phyloP scores from a whole-genome alignment of 345 rosid genomes.

The Cardamine chenopodiifolia region DNA sequence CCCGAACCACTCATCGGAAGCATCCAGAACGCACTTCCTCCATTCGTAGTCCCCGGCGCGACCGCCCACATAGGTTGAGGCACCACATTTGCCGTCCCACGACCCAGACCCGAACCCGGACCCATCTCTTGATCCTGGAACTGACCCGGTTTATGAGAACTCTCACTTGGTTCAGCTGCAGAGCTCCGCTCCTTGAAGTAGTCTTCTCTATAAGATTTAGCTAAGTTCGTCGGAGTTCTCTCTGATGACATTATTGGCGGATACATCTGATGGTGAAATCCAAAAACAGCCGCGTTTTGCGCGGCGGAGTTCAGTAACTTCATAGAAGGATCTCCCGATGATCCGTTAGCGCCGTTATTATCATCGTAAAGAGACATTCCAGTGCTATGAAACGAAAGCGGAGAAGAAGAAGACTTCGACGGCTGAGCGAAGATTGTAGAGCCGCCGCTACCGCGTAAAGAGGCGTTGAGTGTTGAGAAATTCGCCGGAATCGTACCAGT shows the following conservation, averaged over 20 bases:
- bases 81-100: slow-evolving; percentile 43
- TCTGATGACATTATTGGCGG: slow-evolving; percentile 51
- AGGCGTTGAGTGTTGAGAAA: slow-evolving; percentile 72
- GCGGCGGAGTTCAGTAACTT: slow-evolving; percentile 41
- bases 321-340: slow-evolving; percentile 40
- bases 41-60: slow-evolving; percentile 62
- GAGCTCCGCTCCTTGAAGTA: slow-evolving; percentile 57
- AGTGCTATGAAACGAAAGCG: slow-evolving; percentile 59
- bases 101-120: slow-evolving; percentile 46
- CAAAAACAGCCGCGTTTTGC: slow-evolving; percentile 47
- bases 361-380: slow-evolving; percentile 52
- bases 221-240: slow-evolving; percentile 44
- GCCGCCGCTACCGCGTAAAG: slow-evolving; percentile 70
- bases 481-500: slow-evolving; percentile 91
- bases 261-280: slow-evolving; percentile 65
- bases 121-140: slow-evolving; percentile 44
- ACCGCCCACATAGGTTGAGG: slow-evolving; percentile 81
- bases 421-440: slow-evolving; percentile 57
- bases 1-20: slow-evolving; percentile 59
- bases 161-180: slow-evolving; percentile 43
- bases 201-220: slow-evolving; percentile 64
- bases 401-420: slow-evolving; percentile 62
- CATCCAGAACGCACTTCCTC: slow-evolving; percentile 84
- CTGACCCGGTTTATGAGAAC: slow-evolving; percentile 52
- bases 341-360: slow-evolving; percentile 36